Base-by-base conservation (phyloP, 768 basidiomycete genomes). In the Psilocybe subaeruginosa region DNA sequence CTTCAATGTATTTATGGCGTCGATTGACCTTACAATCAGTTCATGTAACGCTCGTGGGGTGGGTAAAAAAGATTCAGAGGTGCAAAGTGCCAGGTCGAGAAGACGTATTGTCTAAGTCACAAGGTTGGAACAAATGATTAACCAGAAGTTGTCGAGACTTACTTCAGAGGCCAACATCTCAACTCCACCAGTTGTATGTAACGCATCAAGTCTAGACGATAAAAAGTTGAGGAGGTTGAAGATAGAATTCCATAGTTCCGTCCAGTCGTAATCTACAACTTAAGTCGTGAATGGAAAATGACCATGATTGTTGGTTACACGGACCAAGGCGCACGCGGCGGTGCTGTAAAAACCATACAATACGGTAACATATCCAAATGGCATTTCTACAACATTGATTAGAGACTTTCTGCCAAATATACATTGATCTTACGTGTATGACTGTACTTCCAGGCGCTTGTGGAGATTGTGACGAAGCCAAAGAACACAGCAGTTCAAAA, bases 401-500 rank as follows among this genome's bases (percentile, higher is more conserved):
- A 35, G 60, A 61, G 39, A 39, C 17, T 53, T 23, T 33, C 4
- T 33, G 29, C 59, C 43, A 9, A 52, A 49, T 23, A 12, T 47
- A 23, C 4, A 30, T 14, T 11, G 11, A 39, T 72, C 85, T 48
- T 65, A 88, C 89, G 77, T 73, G 65, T 88, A 89, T 5, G 82
- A 81, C 30, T 78, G 74, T 0, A 83, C 80, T 59, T 89, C 85
- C 4, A 90, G 72, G 30, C 77, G 80, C 65, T 82, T 88, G 58
- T 89, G 86, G 31, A 91, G 73, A 67, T 89, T 90, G 64, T 91
- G 89, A 16, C 87, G 83, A 29, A 90, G 70, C 87, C 88, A 91
- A 12, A 91, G 75, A 5, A 87, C 78, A 64, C 85, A 87, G 59
- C 85, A 89, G 69, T 91, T 88, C n/a, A 91, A 67, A 23, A 90